Base-by-base conservation (phyloP, 225 moss, liverwort and hornwort genomes). In the Sphagnum tenellum region DNA sequence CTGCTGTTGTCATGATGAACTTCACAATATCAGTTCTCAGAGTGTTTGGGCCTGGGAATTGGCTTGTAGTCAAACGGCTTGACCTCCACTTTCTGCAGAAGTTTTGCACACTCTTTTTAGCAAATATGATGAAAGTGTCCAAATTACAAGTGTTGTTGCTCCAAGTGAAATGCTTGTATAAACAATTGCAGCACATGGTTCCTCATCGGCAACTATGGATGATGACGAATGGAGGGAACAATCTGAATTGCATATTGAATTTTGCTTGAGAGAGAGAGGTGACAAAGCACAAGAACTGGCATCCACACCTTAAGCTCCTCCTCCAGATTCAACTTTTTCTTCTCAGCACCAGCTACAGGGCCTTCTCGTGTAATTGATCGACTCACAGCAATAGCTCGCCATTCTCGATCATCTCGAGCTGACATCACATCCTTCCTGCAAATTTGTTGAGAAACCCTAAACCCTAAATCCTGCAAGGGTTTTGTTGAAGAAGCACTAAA, bases 341-440 rank as follows among this genome's bases (percentile, higher is more conserved):
- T 98, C 5, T 84, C 86, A 12, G 60, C 75, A 47, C 76, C 79
- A 48, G 77, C 67, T 4, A 84, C 53, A 12, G 90, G 83, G 14
- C 96, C 96, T 64, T 98, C 92, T n/a, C 92, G 71, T 73, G 76
- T 83, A 10, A 98, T 85, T 49, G 83, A 75, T 72, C 83, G 78
- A 56, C 81, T 81, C 12, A 81, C 86, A 49, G 79, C 71, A 68
- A 98, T 90, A 50, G 72, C 76, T 58, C 75, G 85, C 93, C 96
- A 98, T 74, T 98, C 93, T 76, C 83, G 81, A 65, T 90, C 90
- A 65, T 98, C 98, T 13, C 92, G 81, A 7, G 89, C 92, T 12
- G 79, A 75, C 55, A 82, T 65, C 51, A 98, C 88, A 67, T 93
- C 90, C 70, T 89, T 90, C 75, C 92, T 95, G 79, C 48, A 50